phyloP scores from a whole-genome alignment of 345 rosid species.

The Lagerstroemia speciosa region DNA sequence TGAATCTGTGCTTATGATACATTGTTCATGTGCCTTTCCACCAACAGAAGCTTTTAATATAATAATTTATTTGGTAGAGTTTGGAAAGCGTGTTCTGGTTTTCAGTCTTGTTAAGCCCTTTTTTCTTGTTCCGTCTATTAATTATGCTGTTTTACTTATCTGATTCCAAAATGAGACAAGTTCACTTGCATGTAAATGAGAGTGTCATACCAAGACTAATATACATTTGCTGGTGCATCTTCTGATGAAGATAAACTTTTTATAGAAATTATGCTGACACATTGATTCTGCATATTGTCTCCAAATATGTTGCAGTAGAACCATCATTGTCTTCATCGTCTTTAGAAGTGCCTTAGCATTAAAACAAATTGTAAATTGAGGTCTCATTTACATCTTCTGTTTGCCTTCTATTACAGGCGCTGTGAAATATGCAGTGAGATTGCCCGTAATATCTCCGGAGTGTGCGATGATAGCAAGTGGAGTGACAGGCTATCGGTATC shows the following conservation, averaged over 20 bases:
- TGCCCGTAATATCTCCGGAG: slow-evolving; percentile 40
- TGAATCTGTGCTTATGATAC: neutral
- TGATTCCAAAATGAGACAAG: neutral
- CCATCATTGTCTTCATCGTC: neutral
- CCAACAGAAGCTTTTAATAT: neutral
- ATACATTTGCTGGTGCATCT: neutral
- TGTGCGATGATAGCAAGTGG: slow-evolving; percentile 44
- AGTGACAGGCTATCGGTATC: slow-evolving; percentile 22
- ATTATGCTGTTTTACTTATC: neutral
- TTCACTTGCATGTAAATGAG: neutral
- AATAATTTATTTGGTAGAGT: no score
- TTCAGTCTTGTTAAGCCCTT: neutral
- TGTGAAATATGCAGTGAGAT: slow-evolving; percentile 66
- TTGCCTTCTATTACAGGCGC: slow-evolving; percentile 24
- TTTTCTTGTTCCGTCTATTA: neutral
- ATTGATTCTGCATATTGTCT: neutral
- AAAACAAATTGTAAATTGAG: neutral
- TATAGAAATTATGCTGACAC: neutral
- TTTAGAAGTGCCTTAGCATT: neutral
- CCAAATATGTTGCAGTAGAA: neutral
- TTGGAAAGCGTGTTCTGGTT: neutral
- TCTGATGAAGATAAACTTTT: neutral
- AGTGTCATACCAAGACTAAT: no score
- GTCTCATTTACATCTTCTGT: neutral
- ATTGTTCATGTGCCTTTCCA: neutral